phyloP scores from a whole-genome alignment of 768 basidiomycete genomes.

The Suillus decipiens region DNA sequence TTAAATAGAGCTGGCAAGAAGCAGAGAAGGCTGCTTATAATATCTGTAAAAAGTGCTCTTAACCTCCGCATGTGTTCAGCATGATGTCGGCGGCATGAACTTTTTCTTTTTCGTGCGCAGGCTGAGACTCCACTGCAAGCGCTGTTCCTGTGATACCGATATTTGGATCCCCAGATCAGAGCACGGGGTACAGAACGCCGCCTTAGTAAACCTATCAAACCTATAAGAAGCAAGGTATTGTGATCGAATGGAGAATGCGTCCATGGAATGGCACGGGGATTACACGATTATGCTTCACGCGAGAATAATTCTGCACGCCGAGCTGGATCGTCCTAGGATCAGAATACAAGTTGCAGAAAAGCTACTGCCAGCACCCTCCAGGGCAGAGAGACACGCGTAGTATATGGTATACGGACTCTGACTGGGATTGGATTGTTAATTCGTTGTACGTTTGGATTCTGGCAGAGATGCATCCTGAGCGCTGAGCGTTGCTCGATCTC shows the following conservation, averaged over 20 bases:
- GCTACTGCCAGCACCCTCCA: neutral
- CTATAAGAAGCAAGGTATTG: neutral
- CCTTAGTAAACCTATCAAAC: neutral
- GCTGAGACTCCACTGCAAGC: neutral
- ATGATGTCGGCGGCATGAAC: neutral
- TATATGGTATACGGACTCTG: neutral
- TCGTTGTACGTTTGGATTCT: neutral
- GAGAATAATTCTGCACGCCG: neutral
- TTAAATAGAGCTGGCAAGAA: neutral
- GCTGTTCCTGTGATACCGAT: neutral
- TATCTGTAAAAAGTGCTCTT: neutral
- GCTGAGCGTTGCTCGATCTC: too few species aligned
- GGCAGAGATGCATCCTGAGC: neutral
- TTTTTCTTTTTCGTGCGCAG: neutral
- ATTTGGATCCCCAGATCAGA: neutral
- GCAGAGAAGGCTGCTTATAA: neutral
- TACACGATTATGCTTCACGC: neutral
- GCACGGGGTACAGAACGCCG: neutral
- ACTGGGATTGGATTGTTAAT: too few species aligned
- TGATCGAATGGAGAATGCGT: neutral
- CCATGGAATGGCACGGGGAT: neutral
- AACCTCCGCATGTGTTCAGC: constrained; percentile 7
- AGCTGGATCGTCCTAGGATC: neutral
- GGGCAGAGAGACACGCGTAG: neutral
- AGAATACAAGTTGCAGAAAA: neutral